Conservation (phyloP, 768 basidiomycete genomes). For the Hericium erinaceus region DNA sequence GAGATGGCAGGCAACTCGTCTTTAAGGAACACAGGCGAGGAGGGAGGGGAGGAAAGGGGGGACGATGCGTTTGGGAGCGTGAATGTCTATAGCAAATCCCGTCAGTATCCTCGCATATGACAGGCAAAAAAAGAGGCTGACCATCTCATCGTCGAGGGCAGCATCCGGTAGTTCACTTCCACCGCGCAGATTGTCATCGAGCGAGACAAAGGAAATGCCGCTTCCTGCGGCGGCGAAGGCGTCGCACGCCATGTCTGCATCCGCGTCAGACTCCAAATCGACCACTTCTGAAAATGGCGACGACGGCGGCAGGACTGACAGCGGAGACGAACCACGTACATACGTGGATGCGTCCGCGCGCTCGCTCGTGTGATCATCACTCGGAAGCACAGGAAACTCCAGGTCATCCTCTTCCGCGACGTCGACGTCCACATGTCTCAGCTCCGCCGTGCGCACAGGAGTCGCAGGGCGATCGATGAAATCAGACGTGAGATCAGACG, state of each 20-base stretch:
- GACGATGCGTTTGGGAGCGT: neutral
- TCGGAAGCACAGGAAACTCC: neutral
- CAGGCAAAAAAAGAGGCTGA: neutral
- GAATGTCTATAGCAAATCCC: neutral
- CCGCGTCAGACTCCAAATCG: neutral
- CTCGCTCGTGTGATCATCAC: neutral
- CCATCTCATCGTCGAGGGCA: neutral
- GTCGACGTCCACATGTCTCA: neutral
- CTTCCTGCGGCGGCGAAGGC: neutral
- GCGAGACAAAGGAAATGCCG: neutral
- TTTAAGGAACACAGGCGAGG: conserved; percentile 2
- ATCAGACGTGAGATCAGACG: conserved; percentile 3
- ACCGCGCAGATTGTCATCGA: neutral
- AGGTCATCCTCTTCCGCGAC: neutral
- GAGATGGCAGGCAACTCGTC: neutral
- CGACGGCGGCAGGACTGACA: conserved; percentile 12
- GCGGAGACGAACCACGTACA: neutral
- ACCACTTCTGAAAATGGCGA: conserved; percentile 11
- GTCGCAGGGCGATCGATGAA: neutral
- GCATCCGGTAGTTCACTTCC: neutral
- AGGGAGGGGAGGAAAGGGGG: conserved; percentile 9
- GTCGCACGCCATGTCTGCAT: neutral
- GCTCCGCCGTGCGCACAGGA: neutral
- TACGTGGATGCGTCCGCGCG: neutral
- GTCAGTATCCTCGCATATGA: too few species aligned